Evolutionary conservation across 2,329 filamentous ascomycete genomes (phyloP).

Genomic region (Aspergillus flavus): DNA sequence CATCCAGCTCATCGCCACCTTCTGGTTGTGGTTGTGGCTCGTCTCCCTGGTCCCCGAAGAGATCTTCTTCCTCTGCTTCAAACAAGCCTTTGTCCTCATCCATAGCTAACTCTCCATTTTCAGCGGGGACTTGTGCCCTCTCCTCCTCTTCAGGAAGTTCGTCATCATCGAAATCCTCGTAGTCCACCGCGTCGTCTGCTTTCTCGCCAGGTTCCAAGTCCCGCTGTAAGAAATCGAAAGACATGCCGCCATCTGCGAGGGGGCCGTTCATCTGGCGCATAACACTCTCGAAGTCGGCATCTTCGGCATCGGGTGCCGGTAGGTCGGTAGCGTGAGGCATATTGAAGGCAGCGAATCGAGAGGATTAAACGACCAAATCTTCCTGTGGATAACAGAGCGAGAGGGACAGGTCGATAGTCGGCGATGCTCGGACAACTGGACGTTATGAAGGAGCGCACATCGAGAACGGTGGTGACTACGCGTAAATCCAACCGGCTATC

Average conservation of each 20-base stretch:
- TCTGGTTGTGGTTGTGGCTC: slow-evolving; percentile 25
- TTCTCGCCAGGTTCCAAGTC: slow-evolving; percentile 65
- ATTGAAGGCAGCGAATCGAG: slow-evolving; percentile 11
- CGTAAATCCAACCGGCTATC: neutral
- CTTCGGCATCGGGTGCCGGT: slow-evolving; percentile 32
- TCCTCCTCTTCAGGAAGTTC: slow-evolving; percentile 71
- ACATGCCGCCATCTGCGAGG: slow-evolving; percentile 30
- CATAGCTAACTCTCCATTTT: slow-evolving; percentile 62
- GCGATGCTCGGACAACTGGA: slow-evolving; percentile 2
- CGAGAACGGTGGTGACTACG: slow-evolving; percentile 13
- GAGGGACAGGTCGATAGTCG: neutral
- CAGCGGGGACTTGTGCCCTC: slow-evolving; percentile 17
- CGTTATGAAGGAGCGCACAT: slow-evolving; percentile 11
- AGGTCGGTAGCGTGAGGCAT: slow-evolving; percentile 45
- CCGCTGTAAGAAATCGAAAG: slow-evolving; percentile 44
- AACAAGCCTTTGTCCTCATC: slow-evolving; percentile 30
- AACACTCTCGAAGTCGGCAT: slow-evolving; percentile 45
- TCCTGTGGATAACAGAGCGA: neutral
- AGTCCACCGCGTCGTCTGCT: slow-evolving; percentile 90
- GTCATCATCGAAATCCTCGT: slow-evolving; percentile 86
- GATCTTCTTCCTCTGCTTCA: slow-evolving; percentile 43
- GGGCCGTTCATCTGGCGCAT: slow-evolving; percentile 47
- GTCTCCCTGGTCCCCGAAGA: slow-evolving; percentile 32
- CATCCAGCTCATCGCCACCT: slow-evolving; percentile 46
- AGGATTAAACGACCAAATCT: neutral